phyloP scores from a whole-genome alignment of 495 filamentous ascomycete genomes.

The Evernia prunastri region DNA sequence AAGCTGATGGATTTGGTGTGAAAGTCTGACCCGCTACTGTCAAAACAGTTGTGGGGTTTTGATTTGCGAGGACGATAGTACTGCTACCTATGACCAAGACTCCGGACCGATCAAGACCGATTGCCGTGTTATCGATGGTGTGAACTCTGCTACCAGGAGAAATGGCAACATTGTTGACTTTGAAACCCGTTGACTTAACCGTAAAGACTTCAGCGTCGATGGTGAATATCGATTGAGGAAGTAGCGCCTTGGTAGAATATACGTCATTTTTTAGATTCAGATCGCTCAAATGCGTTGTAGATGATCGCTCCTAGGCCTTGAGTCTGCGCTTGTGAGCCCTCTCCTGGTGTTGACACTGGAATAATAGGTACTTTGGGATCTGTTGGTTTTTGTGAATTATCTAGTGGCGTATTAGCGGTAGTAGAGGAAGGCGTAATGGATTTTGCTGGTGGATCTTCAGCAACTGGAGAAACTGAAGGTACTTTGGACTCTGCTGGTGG shows the following conservation, averaged over 20 bases:
- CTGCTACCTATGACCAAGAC: not conserved
- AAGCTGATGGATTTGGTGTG: not conserved
- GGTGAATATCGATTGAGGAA: conserved; percentile 12
- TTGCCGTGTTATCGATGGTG: not conserved
- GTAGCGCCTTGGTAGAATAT: too few relatives aligned
- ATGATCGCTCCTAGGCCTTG: conserved; percentile 13
- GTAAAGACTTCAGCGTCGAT: conserved; percentile 11
- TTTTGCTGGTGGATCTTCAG: not conserved
- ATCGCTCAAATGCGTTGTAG: conserved; percentile 5
- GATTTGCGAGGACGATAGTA: not conserved
- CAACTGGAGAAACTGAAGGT: not conserved
- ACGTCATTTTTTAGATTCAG: not conserved
- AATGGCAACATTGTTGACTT: conserved; percentile 17
- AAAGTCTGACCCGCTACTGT: conserved; percentile 6
- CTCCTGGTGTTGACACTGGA: not conserved
- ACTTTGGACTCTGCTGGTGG: too few relatives aligned
- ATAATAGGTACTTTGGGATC: not conserved
- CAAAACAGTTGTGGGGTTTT: not conserved
- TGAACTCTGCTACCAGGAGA: not conserved
- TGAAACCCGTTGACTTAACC: conserved; percentile 9
- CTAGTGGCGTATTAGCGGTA: not conserved
- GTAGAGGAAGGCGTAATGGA: not conserved
- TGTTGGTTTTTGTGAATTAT: not conserved
- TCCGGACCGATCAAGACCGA: not conserved
- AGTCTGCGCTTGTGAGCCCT: not conserved